Base-by-base conservation (phyloP, 306 rosid species). In the Quillaja saponaria region DNA sequence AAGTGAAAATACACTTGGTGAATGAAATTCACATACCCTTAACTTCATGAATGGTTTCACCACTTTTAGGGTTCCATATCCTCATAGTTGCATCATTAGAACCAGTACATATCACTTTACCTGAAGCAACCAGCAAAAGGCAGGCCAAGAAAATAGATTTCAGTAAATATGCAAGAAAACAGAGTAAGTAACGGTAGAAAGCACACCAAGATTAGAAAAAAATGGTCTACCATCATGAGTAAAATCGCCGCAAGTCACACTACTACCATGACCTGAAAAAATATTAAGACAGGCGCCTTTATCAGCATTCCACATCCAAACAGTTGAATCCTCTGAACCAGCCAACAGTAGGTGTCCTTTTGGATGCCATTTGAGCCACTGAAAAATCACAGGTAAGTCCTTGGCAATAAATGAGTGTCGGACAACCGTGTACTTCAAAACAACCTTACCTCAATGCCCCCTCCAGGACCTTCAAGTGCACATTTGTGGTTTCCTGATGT, bases 321-420 rank as follows among this genome's bases (percentile, higher is more conserved):
- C 85, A 0, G 71, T 71, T 51, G 77, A 79, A 61, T 92, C 96
- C 57, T 92, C 94, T 13, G 88, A 84, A 87, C 96, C 96, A 66
- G 90, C 99, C 69, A 92, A 71, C 58, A 92, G 80, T 48, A 83
- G 25, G 69, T 83, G 88, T 57, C 94, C 96, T 71, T 81, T 84
- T 19, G 99, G 96, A 81, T 92, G 94, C 99, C 99, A 92, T 69
- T 72, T 76, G 38, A 92, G 76, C 99, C 99, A 92, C 99, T 92
- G 78, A 67, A 65, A 79, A 66, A 46, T 58, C 49, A 73, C 10
- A 14, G 41, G 34, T 16, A 78, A 71, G 18, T 37, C 63, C 58
- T 45, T 35, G 28, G 54, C 12, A 56, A 69, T 8, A 68, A 68
- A 46, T 31, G 52, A 31, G 5, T 16, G 49, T 13, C n/a, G 38